Evolutionary conservation across 2,329 filamentous ascomycete genomes (phyloP), one percentile per base, ranked within the genome.

Genomic region (Coniochaeta ligniaria): DNA sequence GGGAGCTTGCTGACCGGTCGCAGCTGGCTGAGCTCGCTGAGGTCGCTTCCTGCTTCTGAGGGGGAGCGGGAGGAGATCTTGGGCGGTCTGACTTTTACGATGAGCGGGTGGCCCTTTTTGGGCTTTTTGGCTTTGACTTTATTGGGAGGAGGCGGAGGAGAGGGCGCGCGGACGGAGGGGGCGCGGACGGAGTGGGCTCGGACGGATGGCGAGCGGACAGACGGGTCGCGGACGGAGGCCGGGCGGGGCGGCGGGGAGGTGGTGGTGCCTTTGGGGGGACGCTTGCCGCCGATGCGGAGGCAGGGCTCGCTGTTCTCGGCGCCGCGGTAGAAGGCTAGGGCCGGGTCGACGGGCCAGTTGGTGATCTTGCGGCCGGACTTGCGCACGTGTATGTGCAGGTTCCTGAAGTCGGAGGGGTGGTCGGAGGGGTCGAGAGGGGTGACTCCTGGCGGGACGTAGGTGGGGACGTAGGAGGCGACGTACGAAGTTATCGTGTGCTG

Each of bases 321-420:
- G 5, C 31, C 26, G 5, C 31, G 22, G 57, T 50, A 59, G 38
- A 47, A 20, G 22, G 57, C 57, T 14, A 59, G 38, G 26, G 31
- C 47, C 4, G 57, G 57, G 57, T 59, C 57, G 57, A 43, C 26
- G 57, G 43, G 47, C 57, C 41, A 59, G 57, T 59, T 59, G 57
- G 38, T 35, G 24, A 59, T 50, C 41, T 59, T 59, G 57, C 57
- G 57, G 57, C 41, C 57, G 22, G 47, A 24, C 57, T 59, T 35
- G 26, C 41, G 57, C 7, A 22, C 8, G 57, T 36, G 38, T 3
- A 59, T 2, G 38, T 6, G 2, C 22, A 16, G 24, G 22, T 16
- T 5, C 22, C 14, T 5, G 22, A 7, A 47, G 20, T 47, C 43
- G 17, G 47, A 16, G 47, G 47, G 2, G 43, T 26, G 20, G 20